A percentile compares a stretch with the other conserved stretches of the same genome.
phyloP scores from a whole-genome alignment of 768 basidiomycete species.

The Pisolithus orientalis region DNA sequence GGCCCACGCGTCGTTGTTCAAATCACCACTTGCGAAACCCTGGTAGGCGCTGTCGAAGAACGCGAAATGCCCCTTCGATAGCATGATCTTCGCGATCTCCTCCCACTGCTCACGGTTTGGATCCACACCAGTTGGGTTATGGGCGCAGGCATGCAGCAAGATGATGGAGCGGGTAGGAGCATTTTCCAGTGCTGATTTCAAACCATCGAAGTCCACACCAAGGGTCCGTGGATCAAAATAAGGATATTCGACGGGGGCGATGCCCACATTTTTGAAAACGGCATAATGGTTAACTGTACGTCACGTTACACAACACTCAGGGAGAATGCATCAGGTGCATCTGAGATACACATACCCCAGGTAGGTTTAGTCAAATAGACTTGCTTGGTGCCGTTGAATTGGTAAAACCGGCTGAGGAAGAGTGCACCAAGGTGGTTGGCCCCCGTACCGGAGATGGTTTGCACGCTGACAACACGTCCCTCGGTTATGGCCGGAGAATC shows the following conservation, averaged over 20 bases:
- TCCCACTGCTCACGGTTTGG: constrained; percentile 87
- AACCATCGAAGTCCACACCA: constrained; percentile 72
- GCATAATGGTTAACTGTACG: constrained; percentile 76
- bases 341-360: constrained; percentile 61
- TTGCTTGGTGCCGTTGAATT: constrained; percentile 55
- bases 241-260: constrained; percentile 82
- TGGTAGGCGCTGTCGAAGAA: constrained; percentile 98
- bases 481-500: constrained; percentile 66
- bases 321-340: background rate
- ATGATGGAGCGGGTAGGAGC: constrained; percentile 80
- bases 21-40: constrained; percentile 90
- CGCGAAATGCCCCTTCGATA: constrained; percentile 71
- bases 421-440: constrained; percentile 90
- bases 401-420: constrained; percentile 80
- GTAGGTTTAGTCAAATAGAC: constrained; percentile 90
- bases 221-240: constrained; percentile 92
- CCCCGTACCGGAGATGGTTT: constrained; percentile 94
- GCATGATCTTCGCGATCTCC: constrained; percentile 63
- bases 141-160: constrained; percentile 89
- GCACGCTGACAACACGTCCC: constrained; percentile 69
- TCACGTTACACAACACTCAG: background rate
- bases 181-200: constrained; percentile 50
- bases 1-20: constrained; percentile 89
- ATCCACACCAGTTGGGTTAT: constrained; percentile 96
- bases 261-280: constrained; percentile 86